phyloP scores from a whole-genome alignment of 2,329 filamentous ascomycete species.

The Scortechinia acanthostroma region DNA sequence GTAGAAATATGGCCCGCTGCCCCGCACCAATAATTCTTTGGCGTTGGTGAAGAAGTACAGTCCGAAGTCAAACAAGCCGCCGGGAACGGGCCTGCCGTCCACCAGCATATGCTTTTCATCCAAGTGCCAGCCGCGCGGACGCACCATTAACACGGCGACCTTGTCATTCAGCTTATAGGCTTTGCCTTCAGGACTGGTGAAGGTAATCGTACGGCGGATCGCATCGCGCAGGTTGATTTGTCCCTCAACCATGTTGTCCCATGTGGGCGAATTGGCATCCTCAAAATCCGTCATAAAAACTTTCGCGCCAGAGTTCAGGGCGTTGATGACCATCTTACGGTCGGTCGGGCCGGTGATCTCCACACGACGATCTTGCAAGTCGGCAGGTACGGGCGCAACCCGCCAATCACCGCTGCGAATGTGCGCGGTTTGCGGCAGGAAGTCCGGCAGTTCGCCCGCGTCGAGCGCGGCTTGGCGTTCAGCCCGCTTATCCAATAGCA shows the following conservation, averaged over 20 bases:
- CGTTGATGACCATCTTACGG: slow-evolving; percentile 98
- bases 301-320: slow-evolving; percentile 89
- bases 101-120: slow-evolving; percentile 97
- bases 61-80: slow-evolving; percentile 90
- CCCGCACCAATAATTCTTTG: slow-evolving; percentile 74
- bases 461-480: slow-evolving; percentile 88
- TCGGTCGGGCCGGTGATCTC: slow-evolving; percentile 97
- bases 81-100: slow-evolving; percentile 89
- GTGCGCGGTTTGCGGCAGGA: slow-evolving; percentile 89
- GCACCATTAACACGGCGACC: slow-evolving; percentile 83
- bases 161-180: slow-evolving; percentile 93
- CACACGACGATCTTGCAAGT: slow-evolving; percentile 83
- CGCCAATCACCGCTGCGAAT: slow-evolving; percentile 95
- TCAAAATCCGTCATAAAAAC: slow-evolving; percentile 99
- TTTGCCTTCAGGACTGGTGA: slow-evolving; percentile 82
- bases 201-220: slow-evolving; percentile 86
- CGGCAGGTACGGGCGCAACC: slow-evolving; percentile 82
- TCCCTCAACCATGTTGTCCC: slow-evolving; percentile 99
- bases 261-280: slow-evolving; percentile 71
- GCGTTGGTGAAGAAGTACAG: slow-evolving; percentile 99
- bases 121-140: slow-evolving; percentile 93
- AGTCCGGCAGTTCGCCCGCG: slow-evolving; percentile 80
- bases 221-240: slow-evolving; percentile 97
- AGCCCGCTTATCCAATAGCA: slow-evolving; percentile 77
- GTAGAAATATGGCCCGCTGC: slow-evolving; percentile 92